These are phyloP conservation scores for Lichtheimia corymbifera DNA, from an alignment of 371 early-diverging fungal genomes.

Conservation along the genomic window DNA sequence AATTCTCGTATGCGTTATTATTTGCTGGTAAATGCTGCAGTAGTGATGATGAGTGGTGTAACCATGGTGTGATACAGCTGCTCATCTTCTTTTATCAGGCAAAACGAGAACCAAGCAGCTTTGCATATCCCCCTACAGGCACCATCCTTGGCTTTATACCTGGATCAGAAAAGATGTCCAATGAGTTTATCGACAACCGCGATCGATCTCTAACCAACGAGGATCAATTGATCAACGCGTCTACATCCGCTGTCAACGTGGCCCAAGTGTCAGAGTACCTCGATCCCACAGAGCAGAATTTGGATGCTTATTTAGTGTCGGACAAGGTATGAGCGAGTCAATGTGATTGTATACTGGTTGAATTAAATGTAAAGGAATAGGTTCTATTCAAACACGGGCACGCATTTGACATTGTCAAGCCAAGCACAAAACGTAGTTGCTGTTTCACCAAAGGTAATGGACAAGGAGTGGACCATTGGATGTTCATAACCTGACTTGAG, in stretches of 20 bases:
- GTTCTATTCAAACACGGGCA: slow-evolving; percentile 61
- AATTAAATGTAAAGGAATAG: slow-evolving; percentile 22
- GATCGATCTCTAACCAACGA: slow-evolving; percentile 20
- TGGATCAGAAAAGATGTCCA: slow-evolving; percentile 31
- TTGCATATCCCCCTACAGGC: slow-evolving; percentile 43
- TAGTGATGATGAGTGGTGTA: neutral
- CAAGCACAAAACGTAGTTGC: slow-evolving; percentile 62
- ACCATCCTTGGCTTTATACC: slow-evolving; percentile 57
- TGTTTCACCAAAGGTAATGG: slow-evolving; percentile 82
- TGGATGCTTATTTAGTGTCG: slow-evolving; percentile 32
- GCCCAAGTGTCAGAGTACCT: slow-evolving; percentile 39
- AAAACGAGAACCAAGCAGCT: slow-evolving; percentile 39
- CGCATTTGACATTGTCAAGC: slow-evolving; percentile 77
- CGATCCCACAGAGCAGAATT: slow-evolving; percentile 13
- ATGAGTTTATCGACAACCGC: slow-evolving; percentile 33
- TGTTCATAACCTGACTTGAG: too few relatives aligned
- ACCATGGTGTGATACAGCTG: neutral
- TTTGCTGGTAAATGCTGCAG: slow-evolving; percentile 39
- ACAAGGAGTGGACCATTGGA: neutral
- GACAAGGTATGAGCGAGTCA: slow-evolving; percentile 28
- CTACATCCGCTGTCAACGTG: slow-evolving; percentile 27
- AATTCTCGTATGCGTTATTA: slow-evolving; percentile 75
- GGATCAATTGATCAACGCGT: slow-evolving; percentile 21
- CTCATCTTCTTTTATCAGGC: slow-evolving; percentile 21
- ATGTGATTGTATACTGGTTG: neutral